Evolutionary conservation across 2,329 filamentous ascomycete species (phyloP).

Genomic region (Stagonosporopsis vannaccii): DNA sequence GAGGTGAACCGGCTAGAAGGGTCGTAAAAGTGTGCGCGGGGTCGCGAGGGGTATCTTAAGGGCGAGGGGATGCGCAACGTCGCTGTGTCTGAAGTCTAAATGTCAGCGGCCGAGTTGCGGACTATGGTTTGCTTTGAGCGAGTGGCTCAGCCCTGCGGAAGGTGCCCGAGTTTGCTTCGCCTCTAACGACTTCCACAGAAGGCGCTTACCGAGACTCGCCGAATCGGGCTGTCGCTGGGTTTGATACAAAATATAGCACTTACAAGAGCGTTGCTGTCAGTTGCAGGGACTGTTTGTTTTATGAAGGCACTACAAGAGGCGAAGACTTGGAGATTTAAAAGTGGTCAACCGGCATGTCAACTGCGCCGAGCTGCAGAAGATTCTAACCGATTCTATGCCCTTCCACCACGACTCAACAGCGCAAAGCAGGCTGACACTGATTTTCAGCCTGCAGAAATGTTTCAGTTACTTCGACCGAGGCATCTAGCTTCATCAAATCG

Average conservation of each 20-base stretch:
- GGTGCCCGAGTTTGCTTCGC: conserved; percentile 16
- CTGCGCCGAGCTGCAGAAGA: conserved; percentile 47
- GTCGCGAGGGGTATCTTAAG: conserved; percentile 15
- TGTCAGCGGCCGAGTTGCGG: conserved; percentile 27
- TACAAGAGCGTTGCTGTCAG: conserved; percentile 12
- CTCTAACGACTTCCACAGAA: conserved; percentile 15
- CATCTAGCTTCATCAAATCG: not conserved
- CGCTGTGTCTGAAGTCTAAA: conserved; percentile 12
- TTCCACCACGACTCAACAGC: conserved; percentile 44
- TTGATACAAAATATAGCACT: conserved; percentile 5
- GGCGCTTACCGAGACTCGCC: conserved; percentile 30
- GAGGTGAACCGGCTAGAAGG: conserved; percentile 35
- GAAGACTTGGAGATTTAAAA: conserved; percentile 42
- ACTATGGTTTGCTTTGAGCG: conserved; percentile 22
- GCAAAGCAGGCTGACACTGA: conserved; percentile 27
- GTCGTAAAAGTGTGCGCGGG: conserved; percentile 33
- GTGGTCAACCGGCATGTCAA: conserved; percentile 41
- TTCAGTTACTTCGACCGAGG: not conserved
- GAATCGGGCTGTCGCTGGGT: conserved; percentile 8
- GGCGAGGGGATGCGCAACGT: conserved; percentile 15
- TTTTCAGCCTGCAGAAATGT: conserved; percentile 21
- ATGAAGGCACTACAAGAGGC: conserved; percentile 22
- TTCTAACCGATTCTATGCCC: conserved; percentile 45
- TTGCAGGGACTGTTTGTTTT: conserved; percentile 9
- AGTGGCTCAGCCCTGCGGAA: conserved; percentile 28